Conservation (phyloP, 371 early-diverging fungal species). For the Neoconidiobolus thromboides region DNA sequence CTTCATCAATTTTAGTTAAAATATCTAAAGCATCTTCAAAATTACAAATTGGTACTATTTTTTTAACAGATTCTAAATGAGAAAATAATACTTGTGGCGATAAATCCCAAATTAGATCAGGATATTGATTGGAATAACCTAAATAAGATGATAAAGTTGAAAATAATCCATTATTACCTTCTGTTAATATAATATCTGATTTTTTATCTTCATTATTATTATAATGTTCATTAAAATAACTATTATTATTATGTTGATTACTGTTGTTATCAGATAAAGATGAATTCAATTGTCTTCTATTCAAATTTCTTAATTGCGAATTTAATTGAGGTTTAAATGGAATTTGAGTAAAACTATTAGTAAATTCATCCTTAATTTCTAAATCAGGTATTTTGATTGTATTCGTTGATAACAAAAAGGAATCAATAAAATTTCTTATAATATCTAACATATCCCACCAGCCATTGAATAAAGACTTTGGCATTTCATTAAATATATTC, state of each 20-base stretch:
- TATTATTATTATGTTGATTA: not conserved
- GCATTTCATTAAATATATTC: not conserved
- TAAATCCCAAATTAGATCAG: conserved; percentile 4
- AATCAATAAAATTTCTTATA: not conserved
- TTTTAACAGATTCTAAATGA: not conserved
- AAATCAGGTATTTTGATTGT: not conserved
- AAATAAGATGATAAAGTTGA: conserved; percentile 3
- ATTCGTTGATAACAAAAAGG: not conserved
- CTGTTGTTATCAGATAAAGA: too few relatives aligned
- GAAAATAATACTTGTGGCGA: conserved; percentile 1
- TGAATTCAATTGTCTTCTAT: not conserved
- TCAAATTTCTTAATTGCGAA: not conserved
- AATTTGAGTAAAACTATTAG: not conserved
- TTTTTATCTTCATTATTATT: not conserved
- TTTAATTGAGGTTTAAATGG: not conserved
- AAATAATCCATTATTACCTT: not conserved
- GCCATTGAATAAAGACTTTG: not conserved
- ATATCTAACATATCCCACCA: conserved; percentile 7
- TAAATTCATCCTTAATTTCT: not conserved
- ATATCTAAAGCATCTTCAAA: not conserved
- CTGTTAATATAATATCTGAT: not conserved
- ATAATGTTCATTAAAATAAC: not conserved
- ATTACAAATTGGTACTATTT: not conserved
- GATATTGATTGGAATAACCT: not conserved
- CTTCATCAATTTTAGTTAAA: not conserved